A percentile compares a stretch with the other conserved stretches of the same genome.
Conservation (phyloP, 768 basidiomycete genomes). For the Termitomyces bulborhizus region DNA sequence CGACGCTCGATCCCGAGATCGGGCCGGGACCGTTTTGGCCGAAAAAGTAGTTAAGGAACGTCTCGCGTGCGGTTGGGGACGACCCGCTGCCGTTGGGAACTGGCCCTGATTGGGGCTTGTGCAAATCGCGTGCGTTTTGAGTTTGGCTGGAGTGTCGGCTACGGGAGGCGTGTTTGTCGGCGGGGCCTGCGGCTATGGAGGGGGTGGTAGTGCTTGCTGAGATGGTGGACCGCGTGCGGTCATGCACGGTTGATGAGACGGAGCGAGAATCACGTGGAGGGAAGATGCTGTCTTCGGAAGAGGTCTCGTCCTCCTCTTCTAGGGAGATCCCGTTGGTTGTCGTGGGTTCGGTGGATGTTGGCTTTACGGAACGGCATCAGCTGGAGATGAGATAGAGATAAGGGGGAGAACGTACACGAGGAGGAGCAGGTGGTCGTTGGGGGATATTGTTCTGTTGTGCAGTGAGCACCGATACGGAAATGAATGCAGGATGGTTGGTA, state of each 20-base stretch:
- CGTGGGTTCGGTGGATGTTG: constrained; percentile 55
- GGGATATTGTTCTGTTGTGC: constrained; percentile 40
- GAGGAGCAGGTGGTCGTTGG: constrained; percentile 37
- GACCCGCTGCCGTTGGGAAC: constrained; percentile 21
- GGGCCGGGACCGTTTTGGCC: constrained; percentile 83
- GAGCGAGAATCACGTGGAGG: constrained; percentile 56
- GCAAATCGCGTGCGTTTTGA: constrained; percentile 13
- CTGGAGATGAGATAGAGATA: constrained; percentile 5
- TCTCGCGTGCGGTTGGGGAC: constrained; percentile 69
- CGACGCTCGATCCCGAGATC: constrained; percentile 49
- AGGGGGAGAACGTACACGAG: constrained; percentile 42
- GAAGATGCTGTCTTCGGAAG: constrained; percentile 52
- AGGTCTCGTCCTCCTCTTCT: constrained; percentile 58
- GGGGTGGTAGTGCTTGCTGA: constrained; percentile 24
- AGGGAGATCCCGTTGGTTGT: constrained; percentile 42
- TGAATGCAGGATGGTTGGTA: constrained; percentile 95
- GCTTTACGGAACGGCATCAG: constrained; percentile 32
- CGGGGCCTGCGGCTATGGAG: constrained; percentile 19
- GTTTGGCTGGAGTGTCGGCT: constrained; percentile 14
- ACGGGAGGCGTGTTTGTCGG: constrained; percentile 29
- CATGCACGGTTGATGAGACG: constrained; percentile 71
- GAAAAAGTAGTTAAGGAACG: constrained; percentile 97
- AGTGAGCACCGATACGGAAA: constrained; percentile 66
- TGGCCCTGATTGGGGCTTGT: constrained; percentile 29
- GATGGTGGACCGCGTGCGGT: constrained; percentile 53